Evolutionary conservation across 352 stramenopile genomes (phyloP), one percentile per base, ranked within the genome.

Genomic region (Pythium monospermum): DNA sequence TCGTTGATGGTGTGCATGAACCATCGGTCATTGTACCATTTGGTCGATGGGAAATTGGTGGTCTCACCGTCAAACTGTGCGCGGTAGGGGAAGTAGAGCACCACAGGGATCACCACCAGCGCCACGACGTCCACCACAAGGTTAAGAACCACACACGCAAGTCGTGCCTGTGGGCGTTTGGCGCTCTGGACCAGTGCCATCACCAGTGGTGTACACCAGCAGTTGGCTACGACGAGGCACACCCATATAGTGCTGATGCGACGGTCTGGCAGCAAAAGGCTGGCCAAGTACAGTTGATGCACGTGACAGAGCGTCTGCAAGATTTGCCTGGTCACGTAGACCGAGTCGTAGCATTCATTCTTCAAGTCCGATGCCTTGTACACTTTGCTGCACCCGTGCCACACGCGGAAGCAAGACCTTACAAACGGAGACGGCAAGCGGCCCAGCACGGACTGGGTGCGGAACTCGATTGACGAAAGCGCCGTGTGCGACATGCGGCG

Each of bases 21-120:
- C 71, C 69, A 79, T 7, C 40, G 35, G 40, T 83, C 63, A 22
- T 68, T 52, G 38, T 68, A 81, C 71, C 71, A 85, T 2, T 39
- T 19, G 4, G 19, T 22, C 18, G 19, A 16, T 16, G 41, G 33
- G 15, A 55, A 64, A 23, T 64, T 64, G 19, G 19, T 51, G 10
- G 18, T 21, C 10, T 4, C 11, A 1, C 6, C 0, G 30, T 64
- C 49, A 26, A 41, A 64, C 3, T 30, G 7, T 0, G 11, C 5
- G 3, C 13, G 22, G 49, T 53, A 54, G 21, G 23, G 41, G 18
- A 26, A 41, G 15, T 25, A 19, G 21, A 58, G 15, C 0, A 54
- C 16, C 5, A 22, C 6, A 5, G 49, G 33, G 7, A 64, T 35
- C 26, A 53, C 56, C 13, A 50, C 30, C 8, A 58, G 27, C 16